Conservation (phyloP, 2,329 filamentous ascomycete genomes). For the Penicillium psychrosexuale region DNA sequence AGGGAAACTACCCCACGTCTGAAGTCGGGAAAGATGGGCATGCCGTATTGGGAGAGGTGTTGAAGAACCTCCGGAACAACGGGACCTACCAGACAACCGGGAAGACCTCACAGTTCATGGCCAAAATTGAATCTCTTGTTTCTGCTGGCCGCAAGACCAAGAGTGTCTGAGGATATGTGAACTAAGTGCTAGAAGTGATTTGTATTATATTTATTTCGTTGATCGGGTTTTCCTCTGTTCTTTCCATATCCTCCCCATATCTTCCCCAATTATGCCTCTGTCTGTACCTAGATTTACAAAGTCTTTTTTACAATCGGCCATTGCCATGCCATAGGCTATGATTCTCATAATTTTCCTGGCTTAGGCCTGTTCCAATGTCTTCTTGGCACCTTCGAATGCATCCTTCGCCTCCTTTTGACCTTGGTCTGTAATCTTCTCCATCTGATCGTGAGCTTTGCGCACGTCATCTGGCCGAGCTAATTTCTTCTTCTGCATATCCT, state of each 20-base stretch:
- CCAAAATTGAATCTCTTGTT: constrained; percentile 39
- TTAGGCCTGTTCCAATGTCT: constrained; percentile 36
- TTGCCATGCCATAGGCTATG: background rate
- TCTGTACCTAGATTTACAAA: constrained; percentile 17
- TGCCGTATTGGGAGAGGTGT: constrained; percentile 32
- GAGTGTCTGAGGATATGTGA: constrained; percentile 17
- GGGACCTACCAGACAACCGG: constrained; percentile 39
- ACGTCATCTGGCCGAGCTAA: constrained; percentile 45
- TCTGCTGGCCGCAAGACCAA: constrained; percentile 32
- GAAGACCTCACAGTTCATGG: constrained; percentile 38
- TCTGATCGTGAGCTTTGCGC: constrained; percentile 46
- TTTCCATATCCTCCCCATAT: background rate
- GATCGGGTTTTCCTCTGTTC: constrained; percentile 3
- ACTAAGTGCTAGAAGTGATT: constrained; percentile 1
- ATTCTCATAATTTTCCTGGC: background rate
- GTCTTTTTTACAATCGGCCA: constrained; percentile 4
- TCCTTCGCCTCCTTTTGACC: constrained; percentile 48
- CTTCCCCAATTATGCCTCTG: background rate
- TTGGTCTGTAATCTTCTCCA: constrained; percentile 48
- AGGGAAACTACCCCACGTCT: constrained; percentile 34
- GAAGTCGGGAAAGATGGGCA: constrained; percentile 18
- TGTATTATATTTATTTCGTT: constrained; percentile 22
- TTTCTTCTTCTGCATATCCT: constrained; percentile 45
- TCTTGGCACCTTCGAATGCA: constrained; percentile 43
- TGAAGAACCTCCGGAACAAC: constrained; percentile 41